Evolutionary conservation across 257 asterid genomes (phyloP).

Genomic region (Rubia yunnanensis): DNA sequence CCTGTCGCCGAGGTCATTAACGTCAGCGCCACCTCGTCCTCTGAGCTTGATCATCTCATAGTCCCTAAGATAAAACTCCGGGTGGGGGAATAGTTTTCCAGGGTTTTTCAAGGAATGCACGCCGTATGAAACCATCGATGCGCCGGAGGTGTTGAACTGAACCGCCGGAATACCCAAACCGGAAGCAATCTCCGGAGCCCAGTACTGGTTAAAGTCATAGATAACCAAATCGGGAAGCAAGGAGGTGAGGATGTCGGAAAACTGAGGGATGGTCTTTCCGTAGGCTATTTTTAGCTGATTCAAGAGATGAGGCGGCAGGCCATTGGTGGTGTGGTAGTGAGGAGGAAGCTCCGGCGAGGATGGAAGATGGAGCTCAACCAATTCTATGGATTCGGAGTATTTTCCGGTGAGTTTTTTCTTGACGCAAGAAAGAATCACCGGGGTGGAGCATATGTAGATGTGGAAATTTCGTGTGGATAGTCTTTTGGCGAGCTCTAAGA

Average conservation of each 20-base stretch:
- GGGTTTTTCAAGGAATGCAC: not conserved
- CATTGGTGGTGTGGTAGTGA: constrained; percentile 27
- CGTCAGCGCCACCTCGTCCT: not conserved
- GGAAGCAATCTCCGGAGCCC: constrained; percentile 21
- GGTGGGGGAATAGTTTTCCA: constrained; percentile 13
- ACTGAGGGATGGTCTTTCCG: constrained; percentile 9
- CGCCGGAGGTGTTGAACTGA: constrained; percentile 4
- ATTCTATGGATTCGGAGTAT: not conserved
- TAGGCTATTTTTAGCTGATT: constrained; percentile 11
- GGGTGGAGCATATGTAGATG: constrained; percentile 23
- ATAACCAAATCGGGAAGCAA: constrained; percentile 18
- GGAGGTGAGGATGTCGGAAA: constrained; percentile 3
- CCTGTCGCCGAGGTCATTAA: constrained; percentile 5
- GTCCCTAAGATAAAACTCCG: constrained; percentile 7
- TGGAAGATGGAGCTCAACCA: constrained; percentile 18
- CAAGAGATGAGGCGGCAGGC: constrained; percentile 26
- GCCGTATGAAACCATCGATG: not conserved
- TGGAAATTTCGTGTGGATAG: constrained; percentile 14
- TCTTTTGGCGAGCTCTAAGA: constrained; percentile 19
- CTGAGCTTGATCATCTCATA: constrained; percentile 1
- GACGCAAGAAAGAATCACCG: constrained; percentile 8
- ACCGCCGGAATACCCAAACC: constrained; percentile 17
- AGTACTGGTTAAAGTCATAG: constrained; percentile 19
- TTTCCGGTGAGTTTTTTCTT: constrained; percentile 9
- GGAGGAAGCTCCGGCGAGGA: constrained; percentile 25